A percentile compares a stretch with the other conserved stretches of the same genome.
Conservation (phyloP, 179 eudicot genomes). For the Spergularia azorica region DNA sequence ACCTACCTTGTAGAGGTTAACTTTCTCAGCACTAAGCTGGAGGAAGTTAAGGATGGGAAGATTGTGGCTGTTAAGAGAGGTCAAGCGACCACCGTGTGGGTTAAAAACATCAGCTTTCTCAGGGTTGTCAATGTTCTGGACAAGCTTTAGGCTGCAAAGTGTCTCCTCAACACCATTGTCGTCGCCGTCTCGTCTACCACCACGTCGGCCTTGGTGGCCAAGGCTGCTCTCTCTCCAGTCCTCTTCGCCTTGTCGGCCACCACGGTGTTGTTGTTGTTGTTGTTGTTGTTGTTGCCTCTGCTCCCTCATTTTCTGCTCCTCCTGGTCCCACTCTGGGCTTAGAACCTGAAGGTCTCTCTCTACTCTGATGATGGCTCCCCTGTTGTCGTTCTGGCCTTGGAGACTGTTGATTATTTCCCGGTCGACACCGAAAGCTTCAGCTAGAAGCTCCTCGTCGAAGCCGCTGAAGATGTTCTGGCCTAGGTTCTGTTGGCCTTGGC, state of each 20-base stretch:
- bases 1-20: slow-evolving; percentile 46
- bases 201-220: not conserved
- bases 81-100: slow-evolving; percentile 44
- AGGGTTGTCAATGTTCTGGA: slow-evolving; percentile 40
- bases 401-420: slow-evolving; percentile 27
- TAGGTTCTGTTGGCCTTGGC: not conserved
- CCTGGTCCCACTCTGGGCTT: slow-evolving; percentile 33
- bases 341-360: slow-evolving; percentile 30
- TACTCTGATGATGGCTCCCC: slow-evolving; percentile 45
- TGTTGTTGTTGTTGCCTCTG: not conserved
- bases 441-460: slow-evolving; percentile 36
- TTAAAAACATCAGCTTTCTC: slow-evolving; percentile 44
- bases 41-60: slow-evolving; percentile 50
- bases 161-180: slow-evolving; percentile 53
- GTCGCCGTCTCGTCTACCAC: not conserved
- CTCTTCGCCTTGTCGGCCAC: not conserved
- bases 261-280: not conserved
- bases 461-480: slow-evolving; percentile 39
- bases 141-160: slow-evolving; percentile 33
- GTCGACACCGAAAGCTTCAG: slow-evolving; percentile 32
- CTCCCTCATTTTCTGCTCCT: not conserved
- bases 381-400: slow-evolving; percentile 34
- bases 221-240: not conserved
- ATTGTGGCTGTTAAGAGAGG: slow-evolving; percentile 42
- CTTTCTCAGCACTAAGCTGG: slow-evolving; percentile 46